These are phyloP conservation scores for Trypanosoma melophagium DNA, from an alignment of 208 protist species.

Conservation along the genomic window DNA sequence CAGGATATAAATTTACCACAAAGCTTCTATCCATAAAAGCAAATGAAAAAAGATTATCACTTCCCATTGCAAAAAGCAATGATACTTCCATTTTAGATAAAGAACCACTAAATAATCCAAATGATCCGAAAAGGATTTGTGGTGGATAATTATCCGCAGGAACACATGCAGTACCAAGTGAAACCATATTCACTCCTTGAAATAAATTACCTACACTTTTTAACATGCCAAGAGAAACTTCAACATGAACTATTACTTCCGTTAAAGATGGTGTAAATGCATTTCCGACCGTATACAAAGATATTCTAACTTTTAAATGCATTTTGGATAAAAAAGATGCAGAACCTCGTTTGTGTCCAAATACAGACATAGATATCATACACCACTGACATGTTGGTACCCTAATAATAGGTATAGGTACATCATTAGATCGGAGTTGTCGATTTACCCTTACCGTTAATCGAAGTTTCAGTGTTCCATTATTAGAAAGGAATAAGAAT, in stretches of 20 bases:
- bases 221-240: conserved; percentile 17
- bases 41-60: conserved; percentile 30
- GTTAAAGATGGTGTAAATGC: not conserved
- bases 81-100: conserved; percentile 20
- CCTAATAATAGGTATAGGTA: conserved; percentile 8
- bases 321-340: conserved; percentile 12
- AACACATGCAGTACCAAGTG: conserved; percentile 1
- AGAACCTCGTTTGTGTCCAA: not conserved
- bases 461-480: conserved; percentile 18
- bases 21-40: conserved; percentile 29
- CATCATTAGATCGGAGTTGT: conserved; percentile 12
- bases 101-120: conserved; percentile 22
- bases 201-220: conserved; percentile 8
- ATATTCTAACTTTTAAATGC: conserved; percentile 11
- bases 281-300: conserved; percentile 2
- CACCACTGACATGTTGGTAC: conserved; percentile 25
- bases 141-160: not conserved
- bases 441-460: conserved; percentile 8
- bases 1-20: conserved; percentile 24
- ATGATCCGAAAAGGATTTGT: conserved; percentile 28
- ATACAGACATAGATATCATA: conserved; percentile 24
- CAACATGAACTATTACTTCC: conserved; percentile 3
- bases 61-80: conserved; percentile 32
- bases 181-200: conserved; percentile 15
- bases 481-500: conserved; percentile 3